These are phyloP conservation scores for Brassica hybrid DNA, from an alignment of 441 rosid species.

Conservation along the genomic window DNA sequence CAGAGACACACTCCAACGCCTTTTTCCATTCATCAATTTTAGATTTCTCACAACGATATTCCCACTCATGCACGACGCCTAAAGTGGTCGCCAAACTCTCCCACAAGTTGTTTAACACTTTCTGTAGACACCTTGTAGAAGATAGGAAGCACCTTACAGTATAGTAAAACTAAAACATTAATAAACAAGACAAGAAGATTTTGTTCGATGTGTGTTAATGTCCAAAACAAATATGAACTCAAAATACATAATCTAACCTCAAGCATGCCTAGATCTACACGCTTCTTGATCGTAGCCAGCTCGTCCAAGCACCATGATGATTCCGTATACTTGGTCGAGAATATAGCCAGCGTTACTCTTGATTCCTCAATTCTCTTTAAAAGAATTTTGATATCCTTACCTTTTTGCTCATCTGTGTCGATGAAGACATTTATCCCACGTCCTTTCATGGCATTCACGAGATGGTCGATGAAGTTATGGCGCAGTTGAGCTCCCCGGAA, in stretches of 20 bases:
- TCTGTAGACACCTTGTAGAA: slow-evolving; percentile 11
- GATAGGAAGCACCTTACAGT: slow-evolving; percentile 15
- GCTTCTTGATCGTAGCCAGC: background rate
- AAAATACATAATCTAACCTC: background rate
- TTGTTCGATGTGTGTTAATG: too few species aligned
- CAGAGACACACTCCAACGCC: background rate
- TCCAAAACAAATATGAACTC: background rate
- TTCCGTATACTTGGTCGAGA: background rate
- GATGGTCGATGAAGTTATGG: background rate
- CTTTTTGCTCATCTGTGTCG: background rate
- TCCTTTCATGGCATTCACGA: background rate
- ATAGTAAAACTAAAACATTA: background rate
- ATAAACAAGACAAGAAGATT: background rate
- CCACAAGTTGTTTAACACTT: slow-evolving; percentile 17
- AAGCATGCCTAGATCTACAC: background rate
- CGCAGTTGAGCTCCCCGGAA: background rate
- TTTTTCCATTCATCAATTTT: background rate
- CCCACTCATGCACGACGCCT: background rate
- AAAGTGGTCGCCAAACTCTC: slow-evolving; percentile 22
- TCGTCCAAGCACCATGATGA: slow-evolving; percentile 4
- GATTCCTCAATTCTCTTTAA: slow-evolving; percentile 2
- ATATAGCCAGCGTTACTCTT: background rate
- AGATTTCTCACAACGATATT: background rate
- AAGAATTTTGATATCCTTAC: background rate
- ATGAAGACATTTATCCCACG: background rate